Percentiles rank a stretch among this genome's conserved stretches.
Conservation (phyloP, 2,329 filamentous ascomycete genomes). For the Diaporthe humulicola region DNA sequence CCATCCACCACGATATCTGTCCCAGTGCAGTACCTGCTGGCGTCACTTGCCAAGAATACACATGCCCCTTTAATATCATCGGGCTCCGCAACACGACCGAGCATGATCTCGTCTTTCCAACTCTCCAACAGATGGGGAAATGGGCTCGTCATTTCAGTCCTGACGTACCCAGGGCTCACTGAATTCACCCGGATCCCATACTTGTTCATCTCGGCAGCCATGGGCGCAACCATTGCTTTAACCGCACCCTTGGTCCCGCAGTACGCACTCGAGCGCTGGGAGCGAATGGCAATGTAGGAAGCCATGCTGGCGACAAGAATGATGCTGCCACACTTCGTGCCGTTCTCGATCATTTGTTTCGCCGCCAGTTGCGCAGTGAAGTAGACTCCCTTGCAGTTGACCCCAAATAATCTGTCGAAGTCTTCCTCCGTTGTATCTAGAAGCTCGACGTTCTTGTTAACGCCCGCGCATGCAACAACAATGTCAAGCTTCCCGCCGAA, state of each 20-base stretch:
- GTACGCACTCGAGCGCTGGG: slow-evolving; percentile 61
- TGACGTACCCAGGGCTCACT: slow-evolving; percentile 56
- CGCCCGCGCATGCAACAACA: slow-evolving; percentile 59
- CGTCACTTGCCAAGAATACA: slow-evolving; percentile 62
- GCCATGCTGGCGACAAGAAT: slow-evolving; percentile 67
- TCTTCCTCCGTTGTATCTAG: slow-evolving; percentile 58
- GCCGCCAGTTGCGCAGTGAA: slow-evolving; percentile 63
- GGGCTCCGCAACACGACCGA: slow-evolving; percentile 59
- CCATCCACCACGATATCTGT: slow-evolving; percentile 61
- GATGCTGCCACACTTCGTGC: slow-evolving; percentile 64
- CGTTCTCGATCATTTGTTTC: slow-evolving; percentile 63
- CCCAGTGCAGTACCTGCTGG: slow-evolving; percentile 57
- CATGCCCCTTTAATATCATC: slow-evolving; percentile 64
- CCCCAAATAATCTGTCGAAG: slow-evolving; percentile 54
- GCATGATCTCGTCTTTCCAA: slow-evolving; percentile 65
- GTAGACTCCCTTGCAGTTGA: slow-evolving; percentile 60
- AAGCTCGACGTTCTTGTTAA: slow-evolving; percentile 59
- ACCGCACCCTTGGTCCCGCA: slow-evolving; percentile 63
- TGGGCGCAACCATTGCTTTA: slow-evolving; percentile 59
- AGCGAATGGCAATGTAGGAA: slow-evolving; percentile 62
- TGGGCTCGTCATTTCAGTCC: slow-evolving; percentile 51
- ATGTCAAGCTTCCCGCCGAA: slow-evolving; percentile 55
- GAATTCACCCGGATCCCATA: slow-evolving; percentile 57
- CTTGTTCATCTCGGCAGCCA: slow-evolving; percentile 57
- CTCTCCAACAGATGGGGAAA: slow-evolving; percentile 61